phyloP scores from a whole-genome alignment of 495 filamentous ascomycete species.

The Penicillium parvum region DNA sequence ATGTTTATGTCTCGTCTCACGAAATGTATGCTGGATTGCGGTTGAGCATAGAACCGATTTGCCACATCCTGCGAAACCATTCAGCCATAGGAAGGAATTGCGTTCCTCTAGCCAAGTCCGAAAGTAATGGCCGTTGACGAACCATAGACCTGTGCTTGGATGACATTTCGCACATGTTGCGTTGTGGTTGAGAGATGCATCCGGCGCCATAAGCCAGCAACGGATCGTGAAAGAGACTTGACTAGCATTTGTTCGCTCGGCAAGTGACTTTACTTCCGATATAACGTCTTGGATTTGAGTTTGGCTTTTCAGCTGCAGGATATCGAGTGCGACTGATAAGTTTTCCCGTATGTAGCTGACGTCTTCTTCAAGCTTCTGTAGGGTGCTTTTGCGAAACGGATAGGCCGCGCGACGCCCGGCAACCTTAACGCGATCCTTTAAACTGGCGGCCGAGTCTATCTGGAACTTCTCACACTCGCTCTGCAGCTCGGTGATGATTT shows the following conservation, averaged over 20 bases:
- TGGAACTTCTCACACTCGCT: slow-evolving; percentile 21
- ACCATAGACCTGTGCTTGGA: slow-evolving; percentile 27
- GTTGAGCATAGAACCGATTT: slow-evolving; percentile 40
- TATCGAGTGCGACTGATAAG: slow-evolving; percentile 25
- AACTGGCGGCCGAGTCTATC: neutral
- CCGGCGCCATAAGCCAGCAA: slow-evolving; percentile 29
- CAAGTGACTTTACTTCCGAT: slow-evolving; percentile 11
- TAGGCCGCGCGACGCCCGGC: slow-evolving; percentile 21
- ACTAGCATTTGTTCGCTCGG: slow-evolving; percentile 8
- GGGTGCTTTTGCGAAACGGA: slow-evolving; percentile 29
- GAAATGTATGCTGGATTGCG: slow-evolving; percentile 24
- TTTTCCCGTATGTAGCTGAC: slow-evolving; percentile 24
- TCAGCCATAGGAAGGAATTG: slow-evolving; percentile 38
- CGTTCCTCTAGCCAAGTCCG: slow-evolving; percentile 26
- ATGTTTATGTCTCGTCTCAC: slow-evolving; percentile 7
- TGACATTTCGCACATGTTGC: slow-evolving; percentile 20
- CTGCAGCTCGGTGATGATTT: slow-evolving; percentile 27
- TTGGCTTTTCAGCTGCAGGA: slow-evolving; percentile 23
- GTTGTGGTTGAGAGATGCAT: slow-evolving; percentile 30
- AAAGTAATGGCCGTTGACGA: slow-evolving; percentile 25
- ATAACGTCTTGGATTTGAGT: slow-evolving; percentile 13
- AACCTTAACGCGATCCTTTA: slow-evolving; percentile 11
- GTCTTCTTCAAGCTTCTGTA: slow-evolving; percentile 31
- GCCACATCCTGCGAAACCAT: slow-evolving; percentile 39
- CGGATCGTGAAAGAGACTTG: slow-evolving; percentile 25